phyloP scores from a whole-genome alignment of 2,329 filamentous ascomycete species.

The Beauveria asiatica region DNA sequence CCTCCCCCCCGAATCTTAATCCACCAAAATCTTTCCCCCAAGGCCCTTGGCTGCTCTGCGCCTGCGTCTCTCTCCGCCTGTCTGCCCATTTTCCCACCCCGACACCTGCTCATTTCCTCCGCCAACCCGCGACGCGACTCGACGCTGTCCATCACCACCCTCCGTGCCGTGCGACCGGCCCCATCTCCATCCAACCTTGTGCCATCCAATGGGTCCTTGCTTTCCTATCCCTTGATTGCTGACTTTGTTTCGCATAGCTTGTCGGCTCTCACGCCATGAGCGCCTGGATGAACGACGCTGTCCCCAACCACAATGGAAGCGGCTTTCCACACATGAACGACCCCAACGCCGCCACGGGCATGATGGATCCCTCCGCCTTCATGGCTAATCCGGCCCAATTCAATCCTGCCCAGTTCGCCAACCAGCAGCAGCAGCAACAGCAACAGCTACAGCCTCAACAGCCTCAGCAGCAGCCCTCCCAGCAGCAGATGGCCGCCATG shows the following conservation, averaged over 20 bases:
- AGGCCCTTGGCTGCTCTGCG: background rate
- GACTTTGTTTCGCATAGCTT: constrained; percentile 35
- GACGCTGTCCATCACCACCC: constrained; percentile 28
- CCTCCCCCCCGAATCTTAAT: background rate
- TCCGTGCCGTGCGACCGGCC: constrained; percentile 37
- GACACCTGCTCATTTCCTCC: constrained; percentile 25
- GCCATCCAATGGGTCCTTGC: constrained; percentile 32
- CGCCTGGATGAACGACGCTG: constrained; percentile 65
- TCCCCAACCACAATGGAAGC: constrained; percentile 63
- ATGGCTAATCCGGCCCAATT: constrained; percentile 54
- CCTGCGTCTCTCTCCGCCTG: constrained; percentile 1
- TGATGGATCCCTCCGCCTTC: constrained; percentile 59
- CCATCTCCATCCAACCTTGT: constrained; percentile 33
- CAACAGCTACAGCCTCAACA: constrained; percentile 15
- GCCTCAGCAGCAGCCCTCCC: constrained; percentile 18
- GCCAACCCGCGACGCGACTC: constrained; percentile 36
- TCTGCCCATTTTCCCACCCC: constrained; percentile 13
- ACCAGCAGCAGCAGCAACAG: constrained; percentile 35
- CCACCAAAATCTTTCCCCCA: constrained; percentile 2
- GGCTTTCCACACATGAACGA: constrained; percentile 58
- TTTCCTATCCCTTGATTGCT: constrained; percentile 33
- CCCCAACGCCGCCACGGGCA: constrained; percentile 44
- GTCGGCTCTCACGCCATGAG: constrained; percentile 52
- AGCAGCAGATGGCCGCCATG: constrained; percentile 52
- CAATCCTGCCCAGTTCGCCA: constrained; percentile 51